Evolutionary conservation across 2,329 filamentous ascomycete genomes (phyloP).

Genomic region (Samsoniella hepiali): DNA sequence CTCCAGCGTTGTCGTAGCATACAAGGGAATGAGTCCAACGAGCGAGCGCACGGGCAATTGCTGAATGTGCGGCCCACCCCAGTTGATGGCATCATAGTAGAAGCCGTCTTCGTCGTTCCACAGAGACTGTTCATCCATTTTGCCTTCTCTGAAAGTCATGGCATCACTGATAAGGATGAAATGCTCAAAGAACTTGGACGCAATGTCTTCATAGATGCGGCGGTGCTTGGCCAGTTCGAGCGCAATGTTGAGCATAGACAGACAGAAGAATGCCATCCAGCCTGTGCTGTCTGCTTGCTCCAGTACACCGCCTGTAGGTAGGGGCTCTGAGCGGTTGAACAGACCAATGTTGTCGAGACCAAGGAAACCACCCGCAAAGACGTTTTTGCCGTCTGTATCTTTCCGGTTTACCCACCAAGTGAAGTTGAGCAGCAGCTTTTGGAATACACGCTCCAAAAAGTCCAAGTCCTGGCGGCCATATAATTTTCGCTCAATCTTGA

Average conservation of each 20-base stretch:
- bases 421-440: conserved; percentile 93
- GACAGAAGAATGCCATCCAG: conserved; percentile 98
- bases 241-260: conserved; percentile 96
- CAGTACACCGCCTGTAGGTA: conserved; percentile 88
- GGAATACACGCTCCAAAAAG: conserved; percentile 93
- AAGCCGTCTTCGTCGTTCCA: conserved; percentile 98
- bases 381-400: conserved; percentile 89
- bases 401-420: conserved; percentile 99
- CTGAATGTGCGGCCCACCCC: conserved; percentile 89
- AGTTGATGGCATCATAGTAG: conserved; percentile 98
- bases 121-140: conserved; percentile 72
- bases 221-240: conserved; percentile 93
- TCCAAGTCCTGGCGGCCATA: conserved; percentile 93
- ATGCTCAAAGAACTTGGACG: conserved; percentile 98
- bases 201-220: conserved; percentile 92
- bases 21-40: conserved; percentile 89
- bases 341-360: conserved; percentile 95
- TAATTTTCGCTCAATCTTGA: conserved; percentile 98
- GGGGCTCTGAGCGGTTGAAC: conserved; percentile 93
- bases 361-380: conserved; percentile 94
- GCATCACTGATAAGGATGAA: conserved; percentile 98
- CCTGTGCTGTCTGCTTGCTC: conserved; percentile 97
- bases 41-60: conserved; percentile 89
- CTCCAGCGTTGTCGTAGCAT: conserved; percentile 87
- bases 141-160: conserved; percentile 78